A percentile compares a stretch with the other conserved stretches of the same genome.
These are phyloP conservation scores for Aspergillus olivimuriae DNA, from an alignment of 495 filamentous ascomycete genomes.

Conservation along the genomic window DNA sequence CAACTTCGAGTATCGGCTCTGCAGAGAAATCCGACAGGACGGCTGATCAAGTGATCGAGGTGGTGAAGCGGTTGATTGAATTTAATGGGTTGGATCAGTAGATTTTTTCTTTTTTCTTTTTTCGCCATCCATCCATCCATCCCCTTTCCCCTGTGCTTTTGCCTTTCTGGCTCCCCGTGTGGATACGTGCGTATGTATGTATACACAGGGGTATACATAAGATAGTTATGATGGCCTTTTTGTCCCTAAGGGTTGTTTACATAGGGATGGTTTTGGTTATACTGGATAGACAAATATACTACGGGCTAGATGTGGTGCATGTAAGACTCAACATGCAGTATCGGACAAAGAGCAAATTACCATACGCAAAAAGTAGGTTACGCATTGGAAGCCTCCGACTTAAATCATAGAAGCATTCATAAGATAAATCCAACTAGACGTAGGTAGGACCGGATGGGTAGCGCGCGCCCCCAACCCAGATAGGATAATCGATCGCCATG, in stretches of 20 bases:
- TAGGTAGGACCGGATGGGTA: too few species aligned
- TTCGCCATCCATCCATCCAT: too few species aligned
- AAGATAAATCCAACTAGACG: constrained; percentile 9
- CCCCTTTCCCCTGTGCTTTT: too few species aligned
- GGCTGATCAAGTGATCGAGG: constrained; percentile 62
- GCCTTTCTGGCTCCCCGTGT: background rate
- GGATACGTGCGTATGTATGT: background rate
- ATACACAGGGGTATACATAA: background rate
- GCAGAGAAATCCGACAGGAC: constrained; percentile 9
- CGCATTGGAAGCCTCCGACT: too few species aligned
- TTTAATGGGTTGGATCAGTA: constrained; percentile 77
- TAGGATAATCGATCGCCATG: too few species aligned
- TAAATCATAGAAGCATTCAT: too few species aligned
- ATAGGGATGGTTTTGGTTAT: too few species aligned
- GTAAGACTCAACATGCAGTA: background rate
- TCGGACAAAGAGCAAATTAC: background rate
- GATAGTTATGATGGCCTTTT: background rate
- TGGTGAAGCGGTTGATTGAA: constrained; percentile 75
- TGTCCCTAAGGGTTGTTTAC: too few species aligned
- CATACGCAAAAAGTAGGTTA: too few species aligned
- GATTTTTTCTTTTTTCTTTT: constrained; percentile 11
- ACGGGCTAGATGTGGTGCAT: too few species aligned
- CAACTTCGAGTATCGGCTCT: constrained; percentile 21
- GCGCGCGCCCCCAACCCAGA: too few species aligned
- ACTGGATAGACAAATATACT: too few species aligned